A percentile compares a stretch with the other conserved stretches of the same genome.
Conservation (phyloP, 768 basidiomycete genomes). For the Crassisporium funariophilum region DNA sequence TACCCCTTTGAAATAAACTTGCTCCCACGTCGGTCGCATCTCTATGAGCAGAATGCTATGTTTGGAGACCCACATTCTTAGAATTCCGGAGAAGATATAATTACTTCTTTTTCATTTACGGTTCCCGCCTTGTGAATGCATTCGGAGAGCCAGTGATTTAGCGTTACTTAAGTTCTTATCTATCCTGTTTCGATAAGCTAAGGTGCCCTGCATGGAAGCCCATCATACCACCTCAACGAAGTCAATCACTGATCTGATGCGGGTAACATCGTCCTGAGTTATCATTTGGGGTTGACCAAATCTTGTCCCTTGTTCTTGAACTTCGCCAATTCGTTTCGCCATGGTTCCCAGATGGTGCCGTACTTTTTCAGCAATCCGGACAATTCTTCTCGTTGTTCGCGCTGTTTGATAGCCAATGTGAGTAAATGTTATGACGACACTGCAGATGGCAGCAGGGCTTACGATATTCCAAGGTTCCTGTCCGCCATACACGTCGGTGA, state of each 20-base stretch:
- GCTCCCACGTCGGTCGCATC: too few species aligned
- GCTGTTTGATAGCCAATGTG: slow-evolving; percentile 50
- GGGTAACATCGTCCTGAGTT: not conserved
- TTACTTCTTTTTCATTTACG: too few species aligned
- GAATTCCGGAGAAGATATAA: too few species aligned
- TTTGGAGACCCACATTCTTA: too few species aligned
- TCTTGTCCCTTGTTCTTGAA: slow-evolving; percentile 76
- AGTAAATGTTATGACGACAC: not conserved
- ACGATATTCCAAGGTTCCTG: slow-evolving; percentile 85
- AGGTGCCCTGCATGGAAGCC: too few species aligned
- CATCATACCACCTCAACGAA: too few species aligned
- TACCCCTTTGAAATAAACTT: too few species aligned
- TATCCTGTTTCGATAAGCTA: too few species aligned
- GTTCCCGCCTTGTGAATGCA: too few species aligned
- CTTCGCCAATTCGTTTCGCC: slow-evolving; percentile 76
- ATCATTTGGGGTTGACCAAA: slow-evolving; percentile 32
- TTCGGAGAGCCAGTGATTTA: too few species aligned
- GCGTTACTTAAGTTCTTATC: too few species aligned
- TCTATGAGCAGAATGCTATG: too few species aligned
- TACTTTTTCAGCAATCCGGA: slow-evolving; percentile 78
- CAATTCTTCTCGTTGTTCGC: slow-evolving; percentile 83
- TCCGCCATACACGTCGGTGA: slow-evolving; percentile 86
- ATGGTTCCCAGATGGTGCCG: slow-evolving; percentile 84
- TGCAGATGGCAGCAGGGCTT: slow-evolving; percentile 32
- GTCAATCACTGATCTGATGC: not conserved